Base-by-base conservation (phyloP, 2,329 filamentous ascomycete species). In the Hypomyces perniciosus region DNA sequence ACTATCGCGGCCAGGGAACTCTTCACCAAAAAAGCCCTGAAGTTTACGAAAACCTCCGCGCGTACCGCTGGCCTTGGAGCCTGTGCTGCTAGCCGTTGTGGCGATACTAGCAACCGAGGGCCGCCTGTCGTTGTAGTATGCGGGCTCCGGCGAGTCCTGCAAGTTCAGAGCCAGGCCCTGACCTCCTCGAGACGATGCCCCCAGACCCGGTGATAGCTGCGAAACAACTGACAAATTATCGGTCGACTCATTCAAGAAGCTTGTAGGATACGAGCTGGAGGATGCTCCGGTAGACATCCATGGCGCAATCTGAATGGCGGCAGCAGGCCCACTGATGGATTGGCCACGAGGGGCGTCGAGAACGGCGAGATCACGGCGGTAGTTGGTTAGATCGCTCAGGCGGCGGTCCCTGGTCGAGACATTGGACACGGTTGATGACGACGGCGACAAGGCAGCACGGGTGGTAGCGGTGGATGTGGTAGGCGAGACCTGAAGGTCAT, bases 21-120 rank as follows among this genome's bases (percentile, higher is more conserved):
- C 91, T 61, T 96, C 92, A 43, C 92, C 91, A 70, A 96, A 95
- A 66, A 96, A 92, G 39, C 86, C 88, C 64, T 93, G 88, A 56
- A 96, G 76, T 70, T 92, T 93, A 69, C 91, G 90, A 51, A 86
- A 79, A 46, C 87, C 83, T 59, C 84, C 83, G 53, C 86, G 77
- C 54, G 82, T 84, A 55, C 83, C 74, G 66, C 85, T 88, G 52
- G 80, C 79, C 69, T 84, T 85, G 39, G 92, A 95, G 33, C 88
- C 88, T 57, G 88, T 81, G 63, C 92, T 95, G 68, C 91, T 93
- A 51, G 88, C 82, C 4, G 78, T 95, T 10, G 86, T 90, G 49
- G 67, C 62, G 56, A 91, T 84, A 68, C 91, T 96, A 37, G 90
- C 90, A 46, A 90, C 80, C 4, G 93, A 97, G 2, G 92, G 92